Evolutionary conservation across 768 basidiomycete genomes (phyloP).

Genomic region (Tulasnella sp.): DNA sequence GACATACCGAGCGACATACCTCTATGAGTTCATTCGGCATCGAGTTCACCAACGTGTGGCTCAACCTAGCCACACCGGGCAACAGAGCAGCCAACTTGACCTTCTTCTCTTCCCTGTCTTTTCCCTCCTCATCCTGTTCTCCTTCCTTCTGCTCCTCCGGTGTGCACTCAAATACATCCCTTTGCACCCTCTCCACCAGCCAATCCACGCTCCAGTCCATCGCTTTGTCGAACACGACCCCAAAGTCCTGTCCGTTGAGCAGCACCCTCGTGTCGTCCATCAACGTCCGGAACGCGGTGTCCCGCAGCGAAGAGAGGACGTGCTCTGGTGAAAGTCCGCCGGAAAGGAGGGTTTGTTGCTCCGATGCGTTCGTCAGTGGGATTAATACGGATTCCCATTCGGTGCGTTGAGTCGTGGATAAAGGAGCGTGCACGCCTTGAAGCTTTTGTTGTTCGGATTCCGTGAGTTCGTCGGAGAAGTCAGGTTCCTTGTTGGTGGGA

Average conservation of each 20-base stretch:
- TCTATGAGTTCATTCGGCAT: conserved; percentile 75
- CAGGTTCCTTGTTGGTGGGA: conserved; percentile 9
- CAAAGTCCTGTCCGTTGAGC: conserved; percentile 57
- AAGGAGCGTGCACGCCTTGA: conserved; percentile 25
- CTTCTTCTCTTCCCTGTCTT: conserved; percentile 32
- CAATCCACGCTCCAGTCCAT: conserved; percentile 58
- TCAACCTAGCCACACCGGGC: conserved; percentile 72
- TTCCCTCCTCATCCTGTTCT: conserved; percentile 28
- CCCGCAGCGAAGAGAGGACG: conserved; percentile 24
- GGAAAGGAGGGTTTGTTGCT: conserved; percentile 55
- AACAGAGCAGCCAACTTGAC: conserved; percentile 69
- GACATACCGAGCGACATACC: conserved; percentile 36
- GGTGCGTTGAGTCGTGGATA: neutral
- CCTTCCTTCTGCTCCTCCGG: conserved; percentile 17
- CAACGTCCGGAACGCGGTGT: conserved; percentile 44
- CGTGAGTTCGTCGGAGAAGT: conserved; percentile 41
- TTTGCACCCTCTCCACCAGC: conserved; percentile 51
- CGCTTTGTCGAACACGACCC: conserved; percentile 54
- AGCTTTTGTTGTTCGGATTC: conserved; percentile 28
- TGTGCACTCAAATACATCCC: conserved; percentile 42
- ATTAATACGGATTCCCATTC: conserved; percentile 35
- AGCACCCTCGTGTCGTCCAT: conserved; percentile 57
- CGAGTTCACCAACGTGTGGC: conserved; percentile 50
- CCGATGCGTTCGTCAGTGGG: conserved; percentile 59
- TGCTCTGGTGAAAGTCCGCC: conserved; percentile 37